Evolutionary conservation across 1,284 basidiomycete genomes (phyloP).

Genomic region (Malassezia japonica): DNA sequence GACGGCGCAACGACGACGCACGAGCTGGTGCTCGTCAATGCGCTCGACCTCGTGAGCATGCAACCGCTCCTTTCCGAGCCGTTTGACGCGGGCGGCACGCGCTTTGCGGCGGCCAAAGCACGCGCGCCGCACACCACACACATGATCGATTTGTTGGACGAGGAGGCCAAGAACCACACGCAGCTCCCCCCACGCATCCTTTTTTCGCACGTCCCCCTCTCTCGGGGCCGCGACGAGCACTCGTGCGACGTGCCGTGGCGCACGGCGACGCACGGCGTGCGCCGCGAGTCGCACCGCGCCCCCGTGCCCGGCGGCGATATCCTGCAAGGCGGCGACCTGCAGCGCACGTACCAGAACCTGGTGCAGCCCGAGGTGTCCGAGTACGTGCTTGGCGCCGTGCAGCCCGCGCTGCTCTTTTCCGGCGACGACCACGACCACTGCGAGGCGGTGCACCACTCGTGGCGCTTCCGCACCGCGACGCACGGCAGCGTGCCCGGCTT

Average conservation of each 20-base stretch:
- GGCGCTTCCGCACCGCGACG: not conserved
- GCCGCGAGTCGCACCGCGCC: slow-evolving; percentile 20
- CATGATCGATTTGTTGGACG: slow-evolving; percentile 21
- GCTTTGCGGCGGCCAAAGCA: slow-evolving; percentile 19
- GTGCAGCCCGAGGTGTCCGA: slow-evolving; percentile 20
- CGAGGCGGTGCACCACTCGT: slow-evolving; percentile 23
- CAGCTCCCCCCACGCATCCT: slow-evolving; percentile 22
- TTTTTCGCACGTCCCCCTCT: slow-evolving; percentile 32
- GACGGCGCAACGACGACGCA: slow-evolving; percentile 19
- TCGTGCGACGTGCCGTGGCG: slow-evolving; percentile 21
- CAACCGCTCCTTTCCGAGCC: slow-evolving; percentile 18
- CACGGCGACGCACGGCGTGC: slow-evolving; percentile 21
- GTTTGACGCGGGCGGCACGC: slow-evolving; percentile 11
- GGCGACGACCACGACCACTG: slow-evolving; percentile 44
- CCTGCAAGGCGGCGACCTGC: slow-evolving; percentile 27
- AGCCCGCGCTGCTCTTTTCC: slow-evolving; percentile 28
- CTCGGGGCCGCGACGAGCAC: slow-evolving; percentile 9
- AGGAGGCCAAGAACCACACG: not conserved
- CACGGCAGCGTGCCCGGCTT: slow-evolving; percentile 17
- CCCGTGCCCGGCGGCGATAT: slow-evolving; percentile 12
- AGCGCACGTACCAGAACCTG: slow-evolving; percentile 34
- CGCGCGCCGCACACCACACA: slow-evolving; percentile 21
- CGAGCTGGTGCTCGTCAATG: slow-evolving; percentile 31
- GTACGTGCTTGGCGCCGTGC: slow-evolving; percentile 24
- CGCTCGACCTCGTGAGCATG: slow-evolving; percentile 35